Conservation (phyloP, 805 yeast genomes). For the Spathaspora girioi region DNA sequence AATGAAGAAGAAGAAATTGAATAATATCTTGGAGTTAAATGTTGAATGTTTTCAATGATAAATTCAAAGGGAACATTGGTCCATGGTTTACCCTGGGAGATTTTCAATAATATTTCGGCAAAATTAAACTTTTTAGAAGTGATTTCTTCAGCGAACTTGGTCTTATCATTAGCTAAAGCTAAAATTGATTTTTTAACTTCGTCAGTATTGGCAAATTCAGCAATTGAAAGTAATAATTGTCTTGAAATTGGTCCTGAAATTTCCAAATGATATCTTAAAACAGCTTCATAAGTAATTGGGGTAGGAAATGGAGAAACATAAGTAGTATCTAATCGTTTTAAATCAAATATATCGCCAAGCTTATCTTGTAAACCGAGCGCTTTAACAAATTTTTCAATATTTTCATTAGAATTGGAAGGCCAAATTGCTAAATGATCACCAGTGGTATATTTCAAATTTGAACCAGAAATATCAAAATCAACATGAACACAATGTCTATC, state of each 20-base stretch:
- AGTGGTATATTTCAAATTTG: slow-evolving; percentile 80
- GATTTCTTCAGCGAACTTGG: slow-evolving; percentile 61
- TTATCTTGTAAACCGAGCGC: slow-evolving; percentile 59
- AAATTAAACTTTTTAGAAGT: slow-evolving; percentile 61
- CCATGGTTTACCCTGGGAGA: slow-evolving; percentile 75
- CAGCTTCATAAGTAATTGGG: slow-evolving; percentile 87
- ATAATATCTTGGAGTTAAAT: slow-evolving; percentile 90
- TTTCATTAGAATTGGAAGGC: slow-evolving; percentile 84
- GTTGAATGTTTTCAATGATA: slow-evolving; percentile 74
- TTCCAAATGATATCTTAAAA: slow-evolving; percentile 81
- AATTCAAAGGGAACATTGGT: slow-evolving; percentile 74
- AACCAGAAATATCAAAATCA: slow-evolving; percentile 76
- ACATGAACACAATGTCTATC: slow-evolving; percentile 83
- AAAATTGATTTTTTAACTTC: slow-evolving; percentile 48
- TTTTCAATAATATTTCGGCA: slow-evolving; percentile 63
- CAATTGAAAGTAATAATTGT: slow-evolving; percentile 69
- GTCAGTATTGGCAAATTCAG: slow-evolving; percentile 76
- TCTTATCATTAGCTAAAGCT: slow-evolving; percentile 65
- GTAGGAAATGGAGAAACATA: slow-evolving; percentile 60
- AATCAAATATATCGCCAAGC: slow-evolving; percentile 53
- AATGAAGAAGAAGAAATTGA: slow-evolving; percentile 90
- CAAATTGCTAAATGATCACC: slow-evolving; percentile 96
- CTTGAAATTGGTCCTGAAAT: slow-evolving; percentile 93
- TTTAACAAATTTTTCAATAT: slow-evolving; percentile 60
- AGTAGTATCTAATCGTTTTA: slow-evolving; percentile 71